phyloP scores from a whole-genome alignment of 176 grass and related monocot genomes.

The Poa pratensis region DNA sequence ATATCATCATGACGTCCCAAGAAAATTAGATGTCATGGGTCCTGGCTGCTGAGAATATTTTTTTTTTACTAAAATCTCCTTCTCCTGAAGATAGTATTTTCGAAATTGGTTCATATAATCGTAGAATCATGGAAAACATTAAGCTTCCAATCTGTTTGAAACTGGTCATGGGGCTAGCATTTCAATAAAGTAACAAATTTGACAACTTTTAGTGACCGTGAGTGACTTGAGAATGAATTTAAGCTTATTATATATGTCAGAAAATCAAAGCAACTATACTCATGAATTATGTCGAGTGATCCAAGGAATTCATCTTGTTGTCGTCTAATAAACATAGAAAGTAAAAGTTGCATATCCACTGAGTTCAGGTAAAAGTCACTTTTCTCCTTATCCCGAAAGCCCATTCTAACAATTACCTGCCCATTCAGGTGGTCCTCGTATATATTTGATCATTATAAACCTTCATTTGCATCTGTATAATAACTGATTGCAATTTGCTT shows the following conservation, averaged over 20 bases:
- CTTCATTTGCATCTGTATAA: too few relatives aligned
- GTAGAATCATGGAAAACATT: not conserved
- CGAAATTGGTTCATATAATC: not conserved
- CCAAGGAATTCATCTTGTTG: not conserved
- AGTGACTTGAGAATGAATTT: constrained; percentile 18
- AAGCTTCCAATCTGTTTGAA: not conserved
- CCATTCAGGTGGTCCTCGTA: too few relatives aligned
- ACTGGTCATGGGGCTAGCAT: not conserved
- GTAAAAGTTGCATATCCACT: too few relatives aligned
- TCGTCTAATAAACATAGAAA: not conserved
- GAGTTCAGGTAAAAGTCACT: too few relatives aligned
- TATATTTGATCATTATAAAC: too few relatives aligned
- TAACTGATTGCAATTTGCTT: too few relatives aligned
- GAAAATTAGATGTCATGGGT: constrained; percentile 13
- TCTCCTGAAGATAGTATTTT: too few relatives aligned
- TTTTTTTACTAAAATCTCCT: not conserved
- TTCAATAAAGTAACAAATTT: not conserved
- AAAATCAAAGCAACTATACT: not conserved
- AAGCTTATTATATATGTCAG: not conserved
- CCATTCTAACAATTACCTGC: too few relatives aligned
- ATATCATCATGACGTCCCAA: not conserved
- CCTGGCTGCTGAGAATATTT: not conserved
- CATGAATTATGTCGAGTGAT: not conserved
- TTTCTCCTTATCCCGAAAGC: too few relatives aligned
- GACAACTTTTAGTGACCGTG: not conserved